A percentile compares a stretch with the other conserved stretches of the same genome.
These are phyloP conservation scores for Rhizoclosmatium globosum DNA, from an alignment of 192 early-diverging fungal genomes.

Conservation along the genomic window DNA sequence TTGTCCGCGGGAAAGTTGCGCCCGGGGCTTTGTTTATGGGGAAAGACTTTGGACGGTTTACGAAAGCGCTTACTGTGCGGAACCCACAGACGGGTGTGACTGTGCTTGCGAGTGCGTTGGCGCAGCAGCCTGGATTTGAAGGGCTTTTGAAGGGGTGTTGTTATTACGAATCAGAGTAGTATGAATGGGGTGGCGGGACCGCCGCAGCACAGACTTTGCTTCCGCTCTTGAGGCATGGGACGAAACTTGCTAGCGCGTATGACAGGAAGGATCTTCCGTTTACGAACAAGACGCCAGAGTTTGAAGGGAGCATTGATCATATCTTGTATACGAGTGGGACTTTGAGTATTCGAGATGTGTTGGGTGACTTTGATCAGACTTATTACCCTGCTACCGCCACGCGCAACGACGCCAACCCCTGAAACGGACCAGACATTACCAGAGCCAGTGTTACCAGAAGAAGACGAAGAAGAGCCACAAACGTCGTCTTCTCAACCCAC, in stretches of 20 bases:
- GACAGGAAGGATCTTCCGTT: slow-evolving; percentile 47
- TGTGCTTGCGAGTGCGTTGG: slow-evolving; percentile 7
- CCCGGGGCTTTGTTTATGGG: slow-evolving; percentile 39
- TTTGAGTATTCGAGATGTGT: slow-evolving; percentile 51
- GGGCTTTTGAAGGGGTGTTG: slow-evolving; percentile 35
- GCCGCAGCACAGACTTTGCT: slow-evolving; percentile 26
- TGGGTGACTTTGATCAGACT: slow-evolving; percentile 43
- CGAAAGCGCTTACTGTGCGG: slow-evolving; percentile 28
- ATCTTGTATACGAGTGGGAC: slow-evolving; percentile 54
- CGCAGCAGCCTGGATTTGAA: slow-evolving; percentile 33
- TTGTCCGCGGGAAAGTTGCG: slow-evolving; percentile 52
- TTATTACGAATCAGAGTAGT: slow-evolving; percentile 26
- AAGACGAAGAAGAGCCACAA: not conserved
- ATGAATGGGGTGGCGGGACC: not conserved
- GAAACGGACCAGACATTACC: not conserved
- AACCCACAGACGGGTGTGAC: slow-evolving; percentile 28
- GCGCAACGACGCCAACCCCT: not conserved
- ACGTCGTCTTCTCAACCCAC: not conserved
- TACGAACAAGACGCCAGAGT: slow-evolving; percentile 57
- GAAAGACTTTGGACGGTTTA: slow-evolving; percentile 48
- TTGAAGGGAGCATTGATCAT: slow-evolving; percentile 57
- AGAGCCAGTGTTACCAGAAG: not conserved
- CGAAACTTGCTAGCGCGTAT: slow-evolving; percentile 46
- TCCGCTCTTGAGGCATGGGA: slow-evolving; percentile 33
- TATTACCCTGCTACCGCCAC: slow-evolving; percentile 12